Base-by-base conservation (phyloP, 2,329 filamentous ascomycete species). In the Xylariaceae sp. region DNA sequence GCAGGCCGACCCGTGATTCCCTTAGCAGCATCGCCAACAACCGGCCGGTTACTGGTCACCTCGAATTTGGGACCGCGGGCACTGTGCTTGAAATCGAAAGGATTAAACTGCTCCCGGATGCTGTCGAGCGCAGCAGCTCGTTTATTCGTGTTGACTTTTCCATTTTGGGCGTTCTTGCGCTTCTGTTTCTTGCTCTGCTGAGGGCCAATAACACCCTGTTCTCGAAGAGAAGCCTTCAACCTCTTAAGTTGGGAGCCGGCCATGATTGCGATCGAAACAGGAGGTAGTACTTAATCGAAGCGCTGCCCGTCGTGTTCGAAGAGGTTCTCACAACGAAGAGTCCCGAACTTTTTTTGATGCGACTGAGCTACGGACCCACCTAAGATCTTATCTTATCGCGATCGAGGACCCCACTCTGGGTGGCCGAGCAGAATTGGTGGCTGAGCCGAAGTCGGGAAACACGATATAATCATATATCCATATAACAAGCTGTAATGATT, bases 101-200 rank as follows among this genome's bases (percentile, higher is more conserved):
- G 94, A 73, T 99, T 99, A 83, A 97, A 97, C 67, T 92, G 88
- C 70, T 97, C 92, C 71, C 94, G 88, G 72, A 99, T 97, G 59
- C 84, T 85, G 68, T 89, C 86, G 63, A 99, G 81, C 13, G 92
- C 90, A 58, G 86, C 87, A 70, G 88, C 84, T 61, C 90, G 87
- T 74, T 91, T 89, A 69, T 93, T 87, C 67, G 76, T 78, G 63
- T 82, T 84, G 63, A 81, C 82, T 58, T 83, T 85, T 55, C 82
- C 83, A 74, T 85, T 85, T 73, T 87, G 86, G 56, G 81, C 84
- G 70, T 83, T 82, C 71, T 88, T 86, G 70, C 90, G 89, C 74
- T 90, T 92, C 73, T 96, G 89, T 76, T 97, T 97, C 72, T 97
- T 97, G 7, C 92, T 97, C 70, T 96, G 88, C 69, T 96, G 92